Percentiles rank a stretch among this genome's conserved stretches.
Conservation (phyloP, 1,284 basidiomycete genomes). For the Salmacisia buchloeana region DNA sequence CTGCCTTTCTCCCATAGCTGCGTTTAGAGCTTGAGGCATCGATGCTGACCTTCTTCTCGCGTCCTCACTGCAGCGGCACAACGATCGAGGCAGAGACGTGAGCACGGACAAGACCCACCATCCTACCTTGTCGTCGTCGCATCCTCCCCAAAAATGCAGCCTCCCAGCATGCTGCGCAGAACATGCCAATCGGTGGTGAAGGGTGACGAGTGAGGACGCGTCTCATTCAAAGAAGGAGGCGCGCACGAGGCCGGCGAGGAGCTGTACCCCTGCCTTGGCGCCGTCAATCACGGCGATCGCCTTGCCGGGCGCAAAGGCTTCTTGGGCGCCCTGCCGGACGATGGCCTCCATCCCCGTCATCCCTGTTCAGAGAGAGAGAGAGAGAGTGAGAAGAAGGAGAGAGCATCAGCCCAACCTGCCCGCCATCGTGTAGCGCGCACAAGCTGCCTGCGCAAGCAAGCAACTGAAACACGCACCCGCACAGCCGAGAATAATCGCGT, state of each 20-base stretch:
- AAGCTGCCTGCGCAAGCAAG: too few relatives aligned
- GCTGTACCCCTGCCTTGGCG: conserved; percentile 61
- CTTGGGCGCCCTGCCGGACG: conserved; percentile 17
- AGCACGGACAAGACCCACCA: too few relatives aligned
- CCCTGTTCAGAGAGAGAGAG: neutral
- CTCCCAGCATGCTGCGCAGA: too few relatives aligned
- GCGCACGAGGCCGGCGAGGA: conserved; percentile 63
- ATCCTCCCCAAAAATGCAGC: neutral
- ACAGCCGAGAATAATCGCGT: conserved; percentile 38
- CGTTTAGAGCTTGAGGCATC: neutral
- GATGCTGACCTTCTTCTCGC: neutral
- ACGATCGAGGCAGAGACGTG: conserved; percentile 6
- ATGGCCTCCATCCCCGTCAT: conserved; percentile 34
- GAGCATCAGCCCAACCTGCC: too few relatives aligned
- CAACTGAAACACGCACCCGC: conserved; percentile 15
- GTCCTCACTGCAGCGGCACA: neutral
- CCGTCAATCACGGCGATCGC: conserved; percentile 58
- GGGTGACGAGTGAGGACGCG: neutral
- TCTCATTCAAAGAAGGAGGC: conserved; percentile 57
- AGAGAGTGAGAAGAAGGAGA: neutral
- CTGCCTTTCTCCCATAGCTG: neutral
- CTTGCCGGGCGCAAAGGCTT: neutral
- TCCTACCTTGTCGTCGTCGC: neutral
- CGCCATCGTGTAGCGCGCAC: too few relatives aligned
- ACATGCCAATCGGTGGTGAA: neutral